These are phyloP conservation scores for Eimeria praecox DNA, from an alignment of 169 alveolate genomes.

Conservation along the genomic window DNA sequence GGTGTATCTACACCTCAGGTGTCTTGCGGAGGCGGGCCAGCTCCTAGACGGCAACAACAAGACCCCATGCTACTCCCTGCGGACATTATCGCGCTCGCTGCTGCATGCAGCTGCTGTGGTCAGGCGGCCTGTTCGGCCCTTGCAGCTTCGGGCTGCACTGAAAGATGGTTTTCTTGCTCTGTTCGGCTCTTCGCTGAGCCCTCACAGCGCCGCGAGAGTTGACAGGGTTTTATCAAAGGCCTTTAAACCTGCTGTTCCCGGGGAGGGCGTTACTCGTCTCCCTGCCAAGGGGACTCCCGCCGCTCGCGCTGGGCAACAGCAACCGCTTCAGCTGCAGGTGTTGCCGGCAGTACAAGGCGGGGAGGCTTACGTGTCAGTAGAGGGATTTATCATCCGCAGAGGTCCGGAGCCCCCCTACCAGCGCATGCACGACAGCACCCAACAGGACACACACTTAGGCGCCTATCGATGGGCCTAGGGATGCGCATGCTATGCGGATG, in stretches of 20 bases:
- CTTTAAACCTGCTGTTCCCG: neutral
- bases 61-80: constrained; percentile 89
- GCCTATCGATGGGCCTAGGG: neutral
- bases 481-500: neutral
- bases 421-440: neutral
- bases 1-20: constrained; percentile 75
- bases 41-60: constrained; percentile 82
- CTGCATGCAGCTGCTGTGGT: constrained; percentile 86
- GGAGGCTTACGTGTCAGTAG: constrained; percentile 49
- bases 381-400: constrained; percentile 68
- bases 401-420: neutral
- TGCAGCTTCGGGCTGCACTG: constrained; percentile 76
- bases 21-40: constrained; percentile 69
- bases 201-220: constrained; percentile 54
- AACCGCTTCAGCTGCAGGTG: constrained; percentile 33
- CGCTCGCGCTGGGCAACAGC: neutral
- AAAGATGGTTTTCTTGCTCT: constrained; percentile 86
- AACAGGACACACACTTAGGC: neutral
- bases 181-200: constrained; percentile 85
- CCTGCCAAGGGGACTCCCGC: neutral
- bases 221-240: constrained; percentile 49
- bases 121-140: constrained; percentile 60
- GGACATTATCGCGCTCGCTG: constrained; percentile 92
- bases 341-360: constrained; percentile 18
- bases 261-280: neutral